phyloP scores from a whole-genome alignment of 352 stramenopile species.

The Phytophthora pseudosyringae region DNA sequence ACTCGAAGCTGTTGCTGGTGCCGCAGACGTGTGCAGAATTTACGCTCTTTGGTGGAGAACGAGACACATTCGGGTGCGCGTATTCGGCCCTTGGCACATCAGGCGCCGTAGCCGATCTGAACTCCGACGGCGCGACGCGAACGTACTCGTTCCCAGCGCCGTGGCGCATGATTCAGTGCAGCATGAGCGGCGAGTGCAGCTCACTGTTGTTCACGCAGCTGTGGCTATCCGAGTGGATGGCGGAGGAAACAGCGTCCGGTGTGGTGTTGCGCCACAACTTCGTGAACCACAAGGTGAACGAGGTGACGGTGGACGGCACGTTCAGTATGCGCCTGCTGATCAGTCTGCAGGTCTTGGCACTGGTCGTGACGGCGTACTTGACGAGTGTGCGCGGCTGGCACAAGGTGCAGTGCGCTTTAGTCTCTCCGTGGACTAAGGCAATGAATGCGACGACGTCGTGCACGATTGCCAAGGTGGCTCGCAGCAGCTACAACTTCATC shows the following conservation, averaged over 20 bases:
- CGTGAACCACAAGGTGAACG: conserved; percentile 49
- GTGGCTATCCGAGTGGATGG: conserved; percentile 44
- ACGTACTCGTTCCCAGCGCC: conserved; percentile 42
- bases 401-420: conserved; percentile 20
- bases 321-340: conserved; percentile 44
- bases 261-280: conserved; percentile 46
- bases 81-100: conserved; percentile 43
- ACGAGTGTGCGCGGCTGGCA: conserved; percentile 44
- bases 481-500: conserved; percentile 50
- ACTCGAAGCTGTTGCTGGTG: conserved; percentile 37
- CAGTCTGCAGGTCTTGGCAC: conserved; percentile 38
- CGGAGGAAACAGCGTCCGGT: conserved; percentile 10
- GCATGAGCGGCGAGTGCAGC: conserved; percentile 41
- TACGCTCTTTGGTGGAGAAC: conserved; percentile 24
- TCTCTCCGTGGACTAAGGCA: conserved; percentile 34
- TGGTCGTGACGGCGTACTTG: conserved; percentile 43
- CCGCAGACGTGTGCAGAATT: conserved; percentile 31
- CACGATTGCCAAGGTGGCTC: conserved; percentile 45
- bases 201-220: conserved; percentile 48
- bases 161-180: conserved; percentile 53
- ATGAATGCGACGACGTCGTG: conserved; percentile 40
- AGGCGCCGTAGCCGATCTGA: conserved; percentile 29
- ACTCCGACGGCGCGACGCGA: conserved; percentile 20
- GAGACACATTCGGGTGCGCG: conserved; percentile 41
- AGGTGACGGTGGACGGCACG: conserved; percentile 45